Conservation (phyloP, 805 yeast genomes). For the Ogataea zsoltii region DNA sequence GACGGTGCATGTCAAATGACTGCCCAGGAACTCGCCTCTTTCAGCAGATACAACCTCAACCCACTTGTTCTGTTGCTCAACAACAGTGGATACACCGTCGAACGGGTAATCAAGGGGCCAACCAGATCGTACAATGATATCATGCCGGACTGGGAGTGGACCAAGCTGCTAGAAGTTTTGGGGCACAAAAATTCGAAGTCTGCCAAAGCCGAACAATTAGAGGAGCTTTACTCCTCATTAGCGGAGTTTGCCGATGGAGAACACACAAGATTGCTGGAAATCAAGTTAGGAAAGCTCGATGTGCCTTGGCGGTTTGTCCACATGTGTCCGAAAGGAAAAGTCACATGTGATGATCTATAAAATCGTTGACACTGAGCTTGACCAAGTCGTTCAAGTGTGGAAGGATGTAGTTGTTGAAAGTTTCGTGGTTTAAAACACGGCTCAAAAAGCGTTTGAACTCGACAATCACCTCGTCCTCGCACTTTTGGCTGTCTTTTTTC, state of each 20-base stretch:
- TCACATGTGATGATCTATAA: conserved; percentile 33
- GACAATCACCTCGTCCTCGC: conserved; percentile 25
- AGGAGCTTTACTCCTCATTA: conserved; percentile 41
- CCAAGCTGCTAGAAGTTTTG: conserved; percentile 61
- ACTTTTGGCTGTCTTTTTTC: conserved; percentile 14
- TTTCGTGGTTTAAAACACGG: conserved; percentile 25
- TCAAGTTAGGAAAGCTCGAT: conserved; percentile 58
- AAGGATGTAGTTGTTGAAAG: conserved; percentile 27
- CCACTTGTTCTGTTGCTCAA: conserved; percentile 77
- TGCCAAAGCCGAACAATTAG: conserved; percentile 37
- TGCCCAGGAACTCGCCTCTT: conserved; percentile 60
- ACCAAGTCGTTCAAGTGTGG: conserved; percentile 32
- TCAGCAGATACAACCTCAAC: conserved; percentile 38
- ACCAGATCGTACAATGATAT: conserved; percentile 78
- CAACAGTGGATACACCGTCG: conserved; percentile 89
- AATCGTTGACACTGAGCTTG: conserved; percentile 33
- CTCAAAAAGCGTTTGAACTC: conserved; percentile 34
- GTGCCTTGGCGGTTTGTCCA: conserved; percentile 61
- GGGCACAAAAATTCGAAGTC: conserved; percentile 45
- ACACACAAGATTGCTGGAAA: conserved; percentile 51
- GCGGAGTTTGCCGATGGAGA: conserved; percentile 31
- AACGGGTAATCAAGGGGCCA: conserved; percentile 82
- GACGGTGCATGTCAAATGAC: conserved; percentile 98
- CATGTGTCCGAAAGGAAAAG: conserved; percentile 32
- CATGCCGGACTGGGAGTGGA: conserved; percentile 81